These are phyloP conservation scores for Yamadazyma paraphyllophila DNA, from an alignment of 805 yeast species.

Conservation along the genomic window DNA sequence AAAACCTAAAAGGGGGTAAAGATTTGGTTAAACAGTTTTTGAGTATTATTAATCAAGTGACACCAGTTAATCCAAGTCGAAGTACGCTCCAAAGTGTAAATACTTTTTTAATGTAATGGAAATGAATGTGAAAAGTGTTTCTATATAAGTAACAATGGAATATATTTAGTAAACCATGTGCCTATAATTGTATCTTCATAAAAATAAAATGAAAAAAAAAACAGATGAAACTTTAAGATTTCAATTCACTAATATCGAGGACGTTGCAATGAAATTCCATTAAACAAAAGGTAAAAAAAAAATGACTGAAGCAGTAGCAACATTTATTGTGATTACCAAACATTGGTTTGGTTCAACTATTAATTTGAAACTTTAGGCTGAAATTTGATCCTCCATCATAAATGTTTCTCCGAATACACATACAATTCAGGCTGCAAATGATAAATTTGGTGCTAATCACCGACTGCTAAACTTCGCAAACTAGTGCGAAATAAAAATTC, in stretches of 20 bases:
- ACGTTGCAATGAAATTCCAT: background rate
- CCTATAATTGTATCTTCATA: background rate
- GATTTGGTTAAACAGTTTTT: conserved; percentile 56
- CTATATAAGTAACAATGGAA: background rate
- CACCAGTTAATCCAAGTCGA: conserved; percentile 72
- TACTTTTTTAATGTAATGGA: conserved; percentile 11
- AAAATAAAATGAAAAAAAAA: background rate
- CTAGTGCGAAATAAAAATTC: background rate
- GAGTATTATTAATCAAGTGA: conserved; percentile 43
- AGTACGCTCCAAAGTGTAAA: conserved; percentile 75
- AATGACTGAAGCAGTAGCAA: background rate
- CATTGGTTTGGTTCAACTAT: no score
- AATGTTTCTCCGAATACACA: no score
- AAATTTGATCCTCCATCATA: no score
- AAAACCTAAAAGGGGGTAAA: conserved; percentile 35
- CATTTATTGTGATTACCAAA: background rate
- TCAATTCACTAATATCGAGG: background rate
- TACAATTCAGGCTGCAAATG: background rate
- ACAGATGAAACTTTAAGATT: background rate
- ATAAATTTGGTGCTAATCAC: background rate
- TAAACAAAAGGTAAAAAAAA: no score
- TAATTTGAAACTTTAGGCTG: no score
- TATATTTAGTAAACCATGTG: background rate
- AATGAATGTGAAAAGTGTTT: background rate
- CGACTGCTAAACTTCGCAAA: background rate